Conservation (phyloP, 169 alveolate genomes). For the Blepharisma undulans region DNA sequence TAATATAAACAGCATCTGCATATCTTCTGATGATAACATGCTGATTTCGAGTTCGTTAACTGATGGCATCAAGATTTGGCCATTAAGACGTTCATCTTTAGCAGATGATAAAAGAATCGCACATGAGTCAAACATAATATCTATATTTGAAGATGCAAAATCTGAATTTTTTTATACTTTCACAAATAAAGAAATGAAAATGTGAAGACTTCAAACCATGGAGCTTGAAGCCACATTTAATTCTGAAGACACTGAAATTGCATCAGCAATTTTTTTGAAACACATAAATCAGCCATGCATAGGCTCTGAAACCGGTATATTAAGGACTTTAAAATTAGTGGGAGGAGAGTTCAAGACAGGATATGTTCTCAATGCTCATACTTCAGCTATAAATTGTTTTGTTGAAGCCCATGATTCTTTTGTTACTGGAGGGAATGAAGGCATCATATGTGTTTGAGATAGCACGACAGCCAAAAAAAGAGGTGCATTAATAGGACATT, state of each 20-base stretch:
- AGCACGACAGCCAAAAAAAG: background rate
- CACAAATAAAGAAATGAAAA: background rate
- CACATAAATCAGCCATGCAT: background rate
- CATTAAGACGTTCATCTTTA: background rate
- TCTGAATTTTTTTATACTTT: background rate
- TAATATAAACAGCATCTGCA: background rate
- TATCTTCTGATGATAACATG: background rate
- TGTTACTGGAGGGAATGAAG: background rate
- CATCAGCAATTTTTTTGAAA: background rate
- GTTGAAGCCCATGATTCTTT: background rate
- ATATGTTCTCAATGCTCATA: background rate
- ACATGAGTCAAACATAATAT: background rate
- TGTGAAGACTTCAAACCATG: background rate
- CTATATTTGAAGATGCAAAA: background rate
- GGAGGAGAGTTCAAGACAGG: background rate
- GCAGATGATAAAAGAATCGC: background rate
- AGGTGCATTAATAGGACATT: background rate
- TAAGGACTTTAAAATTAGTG: background rate
- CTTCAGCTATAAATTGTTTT: background rate
- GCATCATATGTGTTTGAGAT: background rate
- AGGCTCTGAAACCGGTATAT: background rate
- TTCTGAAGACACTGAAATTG: background rate
- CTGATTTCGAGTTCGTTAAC: background rate
- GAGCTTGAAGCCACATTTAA: background rate
- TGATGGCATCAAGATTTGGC: background rate